These are phyloP conservation scores for Diaporthe ampelina DNA, from an alignment of 2,329 filamentous ascomycete genomes.

Conservation along the genomic window DNA sequence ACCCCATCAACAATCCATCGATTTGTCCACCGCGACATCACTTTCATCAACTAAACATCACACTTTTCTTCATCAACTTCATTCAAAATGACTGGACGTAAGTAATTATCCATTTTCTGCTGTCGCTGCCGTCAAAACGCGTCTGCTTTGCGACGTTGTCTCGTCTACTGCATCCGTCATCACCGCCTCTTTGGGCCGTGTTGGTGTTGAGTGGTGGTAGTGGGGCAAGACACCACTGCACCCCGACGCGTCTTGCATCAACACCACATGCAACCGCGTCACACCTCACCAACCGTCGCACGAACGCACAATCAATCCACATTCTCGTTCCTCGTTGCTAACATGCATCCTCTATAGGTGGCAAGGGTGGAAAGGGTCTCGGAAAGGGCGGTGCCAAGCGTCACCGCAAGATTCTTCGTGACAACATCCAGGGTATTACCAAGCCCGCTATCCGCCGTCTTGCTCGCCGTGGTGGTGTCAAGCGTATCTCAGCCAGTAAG, in stretches of 20 bases:
- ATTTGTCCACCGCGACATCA: slow-evolving; percentile 50
- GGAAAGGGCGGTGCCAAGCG: slow-evolving; percentile 99
- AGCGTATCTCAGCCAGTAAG: slow-evolving; percentile 98
- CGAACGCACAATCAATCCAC: neutral
- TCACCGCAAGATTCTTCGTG: slow-evolving; percentile 98
- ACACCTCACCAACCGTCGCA: slow-evolving; percentile 34
- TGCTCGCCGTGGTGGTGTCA: slow-evolving; percentile 98
- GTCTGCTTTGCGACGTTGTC: slow-evolving; percentile 19
- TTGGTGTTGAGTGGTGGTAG: slow-evolving; percentile 45
- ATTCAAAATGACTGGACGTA: slow-evolving; percentile 75
- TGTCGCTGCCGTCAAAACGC: slow-evolving; percentile 33
- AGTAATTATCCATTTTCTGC: slow-evolving; percentile 41
- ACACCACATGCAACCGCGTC: slow-evolving; percentile 40
- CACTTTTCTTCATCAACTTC: slow-evolving; percentile 45
- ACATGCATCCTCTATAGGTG: slow-evolving; percentile 72
- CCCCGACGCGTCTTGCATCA: slow-evolving; percentile 49
- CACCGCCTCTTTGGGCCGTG: slow-evolving; percentile 42
- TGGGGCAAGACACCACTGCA: slow-evolving; percentile 42
- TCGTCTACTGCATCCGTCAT: slow-evolving; percentile 38
- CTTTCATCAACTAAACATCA: slow-evolving; percentile 46
- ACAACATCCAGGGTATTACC: slow-evolving; percentile 99
- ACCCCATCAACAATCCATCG: slow-evolving; percentile 48
- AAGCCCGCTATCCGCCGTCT: slow-evolving; percentile 99
- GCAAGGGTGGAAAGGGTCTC: slow-evolving; percentile 97
- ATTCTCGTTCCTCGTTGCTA: slow-evolving; percentile 59